phyloP scores from a whole-genome alignment of 2,329 filamentous ascomycete species.

The Fusarium tupiense region DNA sequence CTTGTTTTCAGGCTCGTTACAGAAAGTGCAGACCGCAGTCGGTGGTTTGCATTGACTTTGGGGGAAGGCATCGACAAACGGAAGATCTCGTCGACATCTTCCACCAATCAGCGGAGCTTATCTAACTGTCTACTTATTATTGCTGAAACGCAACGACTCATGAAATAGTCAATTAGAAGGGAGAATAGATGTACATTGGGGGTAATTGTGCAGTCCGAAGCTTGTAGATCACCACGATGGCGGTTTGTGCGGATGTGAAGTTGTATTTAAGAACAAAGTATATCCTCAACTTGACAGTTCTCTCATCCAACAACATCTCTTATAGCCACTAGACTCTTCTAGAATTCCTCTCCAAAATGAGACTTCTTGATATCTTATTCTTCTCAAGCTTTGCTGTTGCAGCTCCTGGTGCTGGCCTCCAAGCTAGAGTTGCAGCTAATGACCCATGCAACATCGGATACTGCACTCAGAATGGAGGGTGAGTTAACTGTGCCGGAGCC shows the following conservation, averaged over 20 bases:
- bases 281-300: not conserved
- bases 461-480: slow-evolving; percentile 39
- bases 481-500: fast-evolving
- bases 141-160: not conserved
- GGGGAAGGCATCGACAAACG: not conserved
- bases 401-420: slow-evolving; percentile 3
- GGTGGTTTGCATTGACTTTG: not conserved
- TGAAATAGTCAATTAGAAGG: no score
- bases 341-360: not conserved
- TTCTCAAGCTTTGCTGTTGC: slow-evolving; percentile 5
- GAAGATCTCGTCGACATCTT: not conserved
- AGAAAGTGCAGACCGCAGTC: not conserved
- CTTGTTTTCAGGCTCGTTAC: not conserved
- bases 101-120: not conserved
- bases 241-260: not conserved
- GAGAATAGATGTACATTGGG: not conserved
- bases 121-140: fast-evolving
- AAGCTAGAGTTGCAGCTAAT: slow-evolving; percentile 16
- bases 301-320: no score
- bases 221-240: fast-evolving
- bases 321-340: fast-evolving
- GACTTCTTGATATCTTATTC: not conserved
- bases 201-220: not conserved
- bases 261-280: not conserved
- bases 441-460: slow-evolving; percentile 31